phyloP scores from a whole-genome alignment of 495 filamentous ascomycete species.

The Cercophora newfieldiana region DNA sequence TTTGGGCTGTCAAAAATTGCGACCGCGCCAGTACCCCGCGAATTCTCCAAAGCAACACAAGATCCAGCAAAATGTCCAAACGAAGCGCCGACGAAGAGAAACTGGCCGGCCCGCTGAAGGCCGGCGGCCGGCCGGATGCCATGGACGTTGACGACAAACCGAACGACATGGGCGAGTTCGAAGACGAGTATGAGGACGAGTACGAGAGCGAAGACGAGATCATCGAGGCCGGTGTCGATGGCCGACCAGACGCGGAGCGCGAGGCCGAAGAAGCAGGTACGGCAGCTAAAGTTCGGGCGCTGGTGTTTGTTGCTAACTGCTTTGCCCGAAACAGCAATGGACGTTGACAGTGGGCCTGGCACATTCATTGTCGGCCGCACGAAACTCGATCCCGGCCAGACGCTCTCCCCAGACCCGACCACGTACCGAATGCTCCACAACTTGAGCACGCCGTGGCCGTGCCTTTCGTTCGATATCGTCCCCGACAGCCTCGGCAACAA shows the following conservation, averaged over 20 bases:
- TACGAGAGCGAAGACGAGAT: conserved; percentile 97
- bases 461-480: conserved; percentile 91
- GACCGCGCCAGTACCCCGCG: not conserved
- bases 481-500: conserved; percentile 86
- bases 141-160: conserved; percentile 55
- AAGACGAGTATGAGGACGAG: conserved; percentile 95
- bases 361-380: conserved; percentile 92
- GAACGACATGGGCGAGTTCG: conserved; percentile 80
- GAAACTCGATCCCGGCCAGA: conserved; percentile 84
- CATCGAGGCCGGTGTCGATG: conserved; percentile 90
- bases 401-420: conserved; percentile 81
- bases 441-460: conserved; percentile 90
- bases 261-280: conserved; percentile 79
- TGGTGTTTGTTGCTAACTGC: not conserved
- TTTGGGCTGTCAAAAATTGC: conserved; percentile 2
- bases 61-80: conserved; percentile 64
- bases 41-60: not conserved
- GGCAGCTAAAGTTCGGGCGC: not conserved
- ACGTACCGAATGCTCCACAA: conserved; percentile 97
- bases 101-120: conserved; percentile 62
- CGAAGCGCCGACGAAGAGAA: conserved; percentile 60
- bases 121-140: conserved; percentile 62
- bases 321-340: conserved; percentile 59
- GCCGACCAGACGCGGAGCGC: conserved; percentile 85
- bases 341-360: conserved; percentile 71